Evolutionary conservation across 73 alveolate genomes (phyloP).

Genomic region (Stentor coeruleus): DNA sequence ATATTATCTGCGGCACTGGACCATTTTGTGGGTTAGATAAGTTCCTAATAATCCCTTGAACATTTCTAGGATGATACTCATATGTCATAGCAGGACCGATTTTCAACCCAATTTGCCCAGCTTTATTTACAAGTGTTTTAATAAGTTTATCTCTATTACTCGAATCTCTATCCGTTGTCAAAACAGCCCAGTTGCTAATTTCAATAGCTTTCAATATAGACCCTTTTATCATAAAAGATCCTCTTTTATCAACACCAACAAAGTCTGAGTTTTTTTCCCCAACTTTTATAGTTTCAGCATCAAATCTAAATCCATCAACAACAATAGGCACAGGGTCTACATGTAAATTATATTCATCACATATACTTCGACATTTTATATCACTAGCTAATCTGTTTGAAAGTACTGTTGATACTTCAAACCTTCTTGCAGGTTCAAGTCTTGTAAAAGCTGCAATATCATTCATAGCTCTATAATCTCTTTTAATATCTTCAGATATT

Average conservation of each 20-base stretch:
- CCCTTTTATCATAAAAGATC: neutral
- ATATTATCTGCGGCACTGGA: neutral
- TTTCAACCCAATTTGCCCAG: neutral
- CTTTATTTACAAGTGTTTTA: neutral
- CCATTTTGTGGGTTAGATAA: neutral
- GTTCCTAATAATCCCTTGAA: neutral
- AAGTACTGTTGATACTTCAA: conserved; percentile 40
- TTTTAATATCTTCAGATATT: conserved; percentile 79
- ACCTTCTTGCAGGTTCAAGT: conserved; percentile 56
- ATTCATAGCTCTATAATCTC: conserved; percentile 74
- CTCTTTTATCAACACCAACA: neutral
- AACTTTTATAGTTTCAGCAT: neutral
- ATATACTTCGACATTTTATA: conserved; percentile 33
- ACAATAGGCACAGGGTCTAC: conserved; percentile 15
- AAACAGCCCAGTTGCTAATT: neutral
- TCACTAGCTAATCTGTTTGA: conserved; percentile 35
- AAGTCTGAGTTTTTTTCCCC: neutral
- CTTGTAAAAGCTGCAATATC: conserved; percentile 64
- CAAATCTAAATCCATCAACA: neutral
- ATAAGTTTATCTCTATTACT: neutral
- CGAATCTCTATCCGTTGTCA: neutral
- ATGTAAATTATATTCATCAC: neutral
- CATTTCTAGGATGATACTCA: neutral
- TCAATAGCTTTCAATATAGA: neutral
- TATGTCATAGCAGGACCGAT: neutral